These are phyloP conservation scores for Cicer cuneatum DNA, from an alignment of 306 rosid species.

Conservation along the genomic window DNA sequence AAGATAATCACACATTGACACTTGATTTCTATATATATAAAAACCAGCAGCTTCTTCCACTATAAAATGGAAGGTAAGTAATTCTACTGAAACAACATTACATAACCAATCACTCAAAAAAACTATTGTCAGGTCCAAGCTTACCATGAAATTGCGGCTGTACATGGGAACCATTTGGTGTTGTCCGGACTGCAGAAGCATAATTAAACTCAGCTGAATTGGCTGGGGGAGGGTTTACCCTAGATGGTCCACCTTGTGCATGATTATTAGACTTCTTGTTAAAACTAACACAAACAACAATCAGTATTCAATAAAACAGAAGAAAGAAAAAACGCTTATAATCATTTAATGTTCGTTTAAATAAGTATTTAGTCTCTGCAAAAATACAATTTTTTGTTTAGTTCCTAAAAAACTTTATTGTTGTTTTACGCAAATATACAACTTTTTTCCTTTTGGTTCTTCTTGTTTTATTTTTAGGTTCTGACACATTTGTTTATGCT, in stretches of 20 bases:
- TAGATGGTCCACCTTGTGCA: conserved; percentile 91
- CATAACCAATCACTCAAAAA: conserved; percentile 1
- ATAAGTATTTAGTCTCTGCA: no score
- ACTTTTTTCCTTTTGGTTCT: no score
- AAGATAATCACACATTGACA: conserved; percentile 15
- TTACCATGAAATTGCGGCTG: conserved; percentile 71
- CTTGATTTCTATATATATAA: conserved; percentile 10
- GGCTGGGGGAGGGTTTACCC: conserved; percentile 61
- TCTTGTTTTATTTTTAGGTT: no score
- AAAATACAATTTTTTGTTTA: no score
- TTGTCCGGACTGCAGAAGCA: conserved; percentile 58
- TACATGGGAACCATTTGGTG: conserved; percentile 70
- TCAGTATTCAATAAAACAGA: conserved; percentile 31
- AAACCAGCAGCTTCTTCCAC: neutral
- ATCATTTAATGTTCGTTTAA: neutral
- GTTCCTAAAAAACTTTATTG: no score
- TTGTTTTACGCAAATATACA: no score
- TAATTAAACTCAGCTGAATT: conserved; percentile 61
- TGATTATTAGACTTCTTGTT: conserved; percentile 72
- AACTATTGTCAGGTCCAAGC: neutral
- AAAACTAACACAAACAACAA: conserved; percentile 56
- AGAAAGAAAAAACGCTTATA: neutral
- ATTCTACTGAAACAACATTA: conserved; percentile 4
- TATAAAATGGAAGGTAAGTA: conserved; percentile 22
- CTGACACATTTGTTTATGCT: no score